Percentiles rank a stretch among this genome's conserved stretches.
Evolutionary conservation across 176 grass and related monocot genomes (phyloP).

Genomic region (Ananas comosus): DNA sequence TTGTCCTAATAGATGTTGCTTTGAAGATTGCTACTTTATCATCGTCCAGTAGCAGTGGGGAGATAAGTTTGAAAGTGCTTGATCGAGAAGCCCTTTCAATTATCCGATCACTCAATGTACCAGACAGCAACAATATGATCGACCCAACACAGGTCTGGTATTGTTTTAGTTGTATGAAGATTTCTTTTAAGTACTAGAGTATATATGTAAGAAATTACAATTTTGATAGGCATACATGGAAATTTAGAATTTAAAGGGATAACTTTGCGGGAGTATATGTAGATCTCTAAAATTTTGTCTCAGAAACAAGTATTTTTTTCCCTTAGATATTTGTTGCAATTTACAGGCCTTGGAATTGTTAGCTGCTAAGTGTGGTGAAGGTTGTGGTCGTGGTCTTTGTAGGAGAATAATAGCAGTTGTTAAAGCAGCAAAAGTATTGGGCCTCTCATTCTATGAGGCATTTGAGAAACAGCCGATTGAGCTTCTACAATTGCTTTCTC

Average conservation of each 20-base stretch:
- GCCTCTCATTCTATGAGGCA: slow-evolving; percentile 71
- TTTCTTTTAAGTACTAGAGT: background rate
- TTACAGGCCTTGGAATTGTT: slow-evolving; percentile 70
- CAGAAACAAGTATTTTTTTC: background rate
- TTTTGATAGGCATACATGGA: too few relatives aligned
- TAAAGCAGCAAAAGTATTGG: slow-evolving; percentile 66
- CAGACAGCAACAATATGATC: slow-evolving; percentile 36
- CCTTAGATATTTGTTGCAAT: background rate
- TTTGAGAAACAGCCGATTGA: slow-evolving; percentile 85
- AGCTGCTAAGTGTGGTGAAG: slow-evolving; percentile 62
- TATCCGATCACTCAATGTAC: slow-evolving; percentile 39
- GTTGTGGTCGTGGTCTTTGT: slow-evolving; percentile 64
- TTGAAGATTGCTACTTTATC: slow-evolving; percentile 61
- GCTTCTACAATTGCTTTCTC: slow-evolving; percentile 83
- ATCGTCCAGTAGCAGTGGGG: slow-evolving; percentile 43
- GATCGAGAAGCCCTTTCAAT: slow-evolving; percentile 37
- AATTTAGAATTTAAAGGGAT: too few relatives aligned
- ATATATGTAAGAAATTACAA: too few relatives aligned
- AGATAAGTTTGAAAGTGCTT: slow-evolving; percentile 48
- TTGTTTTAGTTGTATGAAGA: background rate
- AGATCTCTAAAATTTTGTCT: too few relatives aligned
- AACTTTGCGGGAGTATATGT: too few relatives aligned
- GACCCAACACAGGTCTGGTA: slow-evolving; percentile 64
- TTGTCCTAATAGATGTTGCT: slow-evolving; percentile 74
- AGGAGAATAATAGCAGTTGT: slow-evolving; percentile 76